Evolutionary conservation across 768 basidiomycete species (phyloP).

Genomic region (Amyloporia xantha): DNA sequence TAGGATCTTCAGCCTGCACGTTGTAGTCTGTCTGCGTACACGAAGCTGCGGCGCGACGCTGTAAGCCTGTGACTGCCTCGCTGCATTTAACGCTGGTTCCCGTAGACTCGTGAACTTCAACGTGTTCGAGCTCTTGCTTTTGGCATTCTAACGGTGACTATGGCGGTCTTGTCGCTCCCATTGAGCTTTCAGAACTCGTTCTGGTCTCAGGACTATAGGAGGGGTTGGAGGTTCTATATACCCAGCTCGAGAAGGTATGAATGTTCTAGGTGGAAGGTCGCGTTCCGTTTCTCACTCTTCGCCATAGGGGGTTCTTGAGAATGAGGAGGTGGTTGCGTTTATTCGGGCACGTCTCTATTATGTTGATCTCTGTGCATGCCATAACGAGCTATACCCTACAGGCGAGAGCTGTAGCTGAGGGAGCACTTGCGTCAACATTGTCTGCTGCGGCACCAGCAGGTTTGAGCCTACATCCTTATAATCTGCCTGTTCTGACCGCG

Average conservation of each 20-base stretch:
- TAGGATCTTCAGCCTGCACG: not conserved
- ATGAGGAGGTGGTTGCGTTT: slow-evolving; percentile 77
- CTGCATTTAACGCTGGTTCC: not conserved
- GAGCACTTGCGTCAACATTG: slow-evolving; percentile 53
- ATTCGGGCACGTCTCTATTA: slow-evolving; percentile 62
- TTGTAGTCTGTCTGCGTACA: not conserved
- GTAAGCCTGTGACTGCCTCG: not conserved
- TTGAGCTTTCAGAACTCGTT: slow-evolving; percentile 87
- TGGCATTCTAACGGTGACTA: slow-evolving; percentile 23
- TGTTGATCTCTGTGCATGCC: no score
- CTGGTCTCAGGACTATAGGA: slow-evolving; percentile 89
- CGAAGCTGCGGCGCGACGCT: not conserved
- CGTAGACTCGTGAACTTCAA: no score
- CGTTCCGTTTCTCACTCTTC: slow-evolving; percentile 10
- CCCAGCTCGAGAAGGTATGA: slow-evolving; percentile 69
- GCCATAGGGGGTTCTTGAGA: slow-evolving; percentile 69
- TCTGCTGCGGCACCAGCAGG: slow-evolving; percentile 45
- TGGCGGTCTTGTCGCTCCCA: slow-evolving; percentile 90
- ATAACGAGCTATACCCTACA: slow-evolving; percentile 25
- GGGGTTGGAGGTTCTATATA: slow-evolving; percentile 73
- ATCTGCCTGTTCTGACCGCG: not conserved
- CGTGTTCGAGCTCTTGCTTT: not conserved
- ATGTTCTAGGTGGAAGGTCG: not conserved
- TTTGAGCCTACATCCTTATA: slow-evolving; percentile 18
- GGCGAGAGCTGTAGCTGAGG: slow-evolving; percentile 71